Conservation (phyloP, 2,329 filamentous ascomycete species). For the Hymenoscyphus fructigenus region DNA sequence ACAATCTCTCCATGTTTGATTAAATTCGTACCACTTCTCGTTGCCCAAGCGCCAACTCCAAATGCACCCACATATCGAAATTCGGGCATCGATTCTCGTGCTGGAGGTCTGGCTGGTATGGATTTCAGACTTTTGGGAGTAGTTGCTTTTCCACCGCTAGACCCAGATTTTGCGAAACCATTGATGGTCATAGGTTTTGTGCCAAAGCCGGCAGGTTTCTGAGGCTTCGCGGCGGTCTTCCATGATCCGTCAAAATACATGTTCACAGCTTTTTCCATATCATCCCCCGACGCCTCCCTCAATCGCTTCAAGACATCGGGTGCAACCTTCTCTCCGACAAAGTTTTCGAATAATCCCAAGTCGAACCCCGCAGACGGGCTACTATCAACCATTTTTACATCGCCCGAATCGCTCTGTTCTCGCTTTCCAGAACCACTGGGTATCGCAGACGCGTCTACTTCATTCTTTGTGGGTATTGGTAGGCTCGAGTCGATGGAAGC, state of each 20-base stretch:
- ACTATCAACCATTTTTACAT: conserved; percentile 29
- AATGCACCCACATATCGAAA: conserved; percentile 86
- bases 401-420: conserved; percentile 5
- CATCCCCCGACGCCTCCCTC: conserved; percentile 53
- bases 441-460: conserved; percentile 28
- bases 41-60: conserved; percentile 89
- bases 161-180: conserved; percentile 25
- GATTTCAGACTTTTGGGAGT: neutral
- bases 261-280: conserved; percentile 63
- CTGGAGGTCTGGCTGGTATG: neutral
- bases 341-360: conserved; percentile 55
- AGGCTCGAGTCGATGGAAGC: conserved; percentile 22
- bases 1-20: conserved; percentile 81
- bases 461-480: conserved; percentile 21
- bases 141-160: conserved; percentile 18
- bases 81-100: conserved; percentile 42
- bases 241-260: conserved; percentile 72
- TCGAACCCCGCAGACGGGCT: conserved; percentile 47
- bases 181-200: conserved; percentile 28
- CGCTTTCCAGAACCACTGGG: neutral
- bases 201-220: conserved; percentile 6
- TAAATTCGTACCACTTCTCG: conserved; percentile 73
- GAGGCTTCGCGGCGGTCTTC: conserved; percentile 39
- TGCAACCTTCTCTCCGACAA: conserved; percentile 58
- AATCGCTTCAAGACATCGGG: conserved; percentile 50